phyloP scores from a whole-genome alignment of 768 basidiomycete genomes.

The Hygrophoropsis aurantiaca region DNA sequence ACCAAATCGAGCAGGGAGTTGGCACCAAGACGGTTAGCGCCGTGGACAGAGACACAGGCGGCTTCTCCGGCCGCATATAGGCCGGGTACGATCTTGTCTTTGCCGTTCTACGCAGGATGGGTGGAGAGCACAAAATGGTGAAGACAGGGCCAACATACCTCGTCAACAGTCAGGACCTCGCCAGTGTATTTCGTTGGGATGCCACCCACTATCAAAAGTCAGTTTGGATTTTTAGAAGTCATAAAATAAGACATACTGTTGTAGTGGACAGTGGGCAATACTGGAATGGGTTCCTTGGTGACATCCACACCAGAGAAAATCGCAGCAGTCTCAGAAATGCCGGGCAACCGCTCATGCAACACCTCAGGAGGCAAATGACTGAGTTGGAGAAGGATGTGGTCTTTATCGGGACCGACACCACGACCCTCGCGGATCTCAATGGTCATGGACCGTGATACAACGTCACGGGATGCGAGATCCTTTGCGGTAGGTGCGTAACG shows the following conservation, averaged over 20 bases:
- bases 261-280: constrained; percentile 97
- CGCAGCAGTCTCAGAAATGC: constrained; percentile 99
- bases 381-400: constrained; percentile 95
- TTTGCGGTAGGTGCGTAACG: constrained; percentile 99
- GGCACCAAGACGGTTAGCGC: constrained; percentile 98
- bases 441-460: constrained; percentile 99
- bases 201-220: constrained; percentile 79
- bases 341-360: constrained; percentile 93
- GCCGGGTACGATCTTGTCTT: constrained; percentile 93
- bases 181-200: constrained; percentile 99
- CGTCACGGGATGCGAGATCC: constrained; percentile 98
- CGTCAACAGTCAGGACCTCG: constrained; percentile 87
- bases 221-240: constrained; percentile 7
- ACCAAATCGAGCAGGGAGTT: constrained; percentile 99
- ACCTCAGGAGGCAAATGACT: constrained; percentile 96
- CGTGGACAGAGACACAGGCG: constrained; percentile 98
- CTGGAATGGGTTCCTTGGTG: constrained; percentile 99
- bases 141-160: constrained; percentile 32
- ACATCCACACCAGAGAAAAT: constrained; percentile 99
- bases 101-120: constrained; percentile 55
- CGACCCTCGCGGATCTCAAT: constrained; percentile 98
- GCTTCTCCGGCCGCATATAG: constrained; percentile 99
- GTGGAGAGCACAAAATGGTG: not conserved
- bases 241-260: constrained; percentile 67
- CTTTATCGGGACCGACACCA: constrained; percentile 97